A percentile compares a stretch with the other conserved stretches of the same genome.
Conservation (phyloP, 805 yeast genomes). For the Cyberlindnera bimundalis region DNA sequence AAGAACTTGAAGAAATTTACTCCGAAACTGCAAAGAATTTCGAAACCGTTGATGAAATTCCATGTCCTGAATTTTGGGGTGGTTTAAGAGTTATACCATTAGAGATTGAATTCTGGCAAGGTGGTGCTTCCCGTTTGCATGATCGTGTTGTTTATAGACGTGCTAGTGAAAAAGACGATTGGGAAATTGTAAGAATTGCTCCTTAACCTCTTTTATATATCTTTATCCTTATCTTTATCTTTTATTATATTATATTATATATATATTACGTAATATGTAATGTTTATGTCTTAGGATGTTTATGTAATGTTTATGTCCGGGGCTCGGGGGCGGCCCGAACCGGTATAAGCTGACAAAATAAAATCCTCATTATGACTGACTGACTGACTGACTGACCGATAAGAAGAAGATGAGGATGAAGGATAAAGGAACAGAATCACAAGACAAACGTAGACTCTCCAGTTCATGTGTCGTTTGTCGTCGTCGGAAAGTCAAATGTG, state of each 20-base stretch:
- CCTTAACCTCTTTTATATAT: too few species aligned
- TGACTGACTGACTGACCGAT: too few species aligned
- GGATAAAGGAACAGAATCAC: not conserved
- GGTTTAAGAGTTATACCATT: conserved; percentile 85
- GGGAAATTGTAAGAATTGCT: conserved; percentile 69
- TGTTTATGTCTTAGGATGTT: too few species aligned
- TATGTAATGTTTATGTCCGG: too few species aligned
- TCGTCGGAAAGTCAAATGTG: conserved; percentile 44
- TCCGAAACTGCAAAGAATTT: conserved; percentile 51
- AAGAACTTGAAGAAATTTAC: conserved; percentile 56
- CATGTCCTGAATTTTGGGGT: conserved; percentile 96
- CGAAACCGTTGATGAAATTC: conserved; percentile 59
- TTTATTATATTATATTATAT: too few species aligned
- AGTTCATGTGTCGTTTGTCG: conserved; percentile 45
- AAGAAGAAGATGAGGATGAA: not conserved
- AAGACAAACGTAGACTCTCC: conserved; percentile 33
- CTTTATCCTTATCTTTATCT: too few species aligned
- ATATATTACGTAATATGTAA: too few species aligned
- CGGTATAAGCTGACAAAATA: not conserved
- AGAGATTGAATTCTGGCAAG: conserved; percentile 97
- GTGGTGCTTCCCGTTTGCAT: conserved; percentile 83
- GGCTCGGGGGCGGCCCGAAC: too few species aligned
- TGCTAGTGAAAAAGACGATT: conserved; percentile 45
- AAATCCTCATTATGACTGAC: too few species aligned
- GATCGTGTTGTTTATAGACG: conserved; percentile 78